These are phyloP conservation scores for Anethum foeniculum DNA, from an alignment of 140 eudicot species.

Conservation along the genomic window DNA sequence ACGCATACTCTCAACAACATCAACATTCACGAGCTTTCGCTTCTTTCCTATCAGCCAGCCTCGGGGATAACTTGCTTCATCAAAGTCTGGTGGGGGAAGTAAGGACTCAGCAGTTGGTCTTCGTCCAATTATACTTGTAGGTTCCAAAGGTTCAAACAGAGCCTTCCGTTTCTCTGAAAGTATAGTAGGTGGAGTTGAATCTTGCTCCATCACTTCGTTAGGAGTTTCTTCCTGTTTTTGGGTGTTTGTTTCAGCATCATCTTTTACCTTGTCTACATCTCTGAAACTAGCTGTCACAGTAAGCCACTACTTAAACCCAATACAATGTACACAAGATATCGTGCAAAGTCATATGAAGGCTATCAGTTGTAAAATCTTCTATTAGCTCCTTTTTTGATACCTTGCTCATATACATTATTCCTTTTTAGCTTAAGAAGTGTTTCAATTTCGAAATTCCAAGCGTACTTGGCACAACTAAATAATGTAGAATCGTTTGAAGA, in stretches of 20 bases:
- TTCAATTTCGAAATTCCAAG: not conserved
- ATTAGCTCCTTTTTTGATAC: not conserved
- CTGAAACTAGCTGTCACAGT: slow-evolving; percentile 36
- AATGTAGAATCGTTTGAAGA: not conserved
- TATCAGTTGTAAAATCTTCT: not conserved
- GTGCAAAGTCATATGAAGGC: not conserved
- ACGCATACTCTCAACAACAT: slow-evolving; percentile 73
- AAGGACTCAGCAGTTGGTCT: slow-evolving; percentile 68
- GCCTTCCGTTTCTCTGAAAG: slow-evolving; percentile 81
- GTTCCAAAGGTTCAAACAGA: slow-evolving; percentile 79
- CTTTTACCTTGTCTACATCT: slow-evolving; percentile 32
- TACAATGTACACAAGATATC: not conserved
- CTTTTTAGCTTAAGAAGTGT: not conserved
- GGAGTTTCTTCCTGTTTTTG: slow-evolving; percentile 41
- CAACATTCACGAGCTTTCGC: not conserved
- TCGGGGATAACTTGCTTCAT: slow-evolving; percentile 68
- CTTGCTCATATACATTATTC: not conserved
- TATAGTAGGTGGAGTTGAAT: slow-evolving; percentile 33
- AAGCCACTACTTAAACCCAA: slow-evolving; percentile 16
- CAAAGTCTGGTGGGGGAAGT: slow-evolving; percentile 95
- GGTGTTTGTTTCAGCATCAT: slow-evolving; percentile 25
- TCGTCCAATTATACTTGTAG: slow-evolving; percentile 41
- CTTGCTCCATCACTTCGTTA: slow-evolving; percentile 46
- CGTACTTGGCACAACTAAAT: not conserved
- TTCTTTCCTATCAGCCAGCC: slow-evolving; percentile 84